A percentile compares a stretch with the other conserved stretches of the same genome.
Evolutionary conservation across 2,329 filamentous ascomycete species (phyloP).

Genomic region (Cladosporium sp.): DNA sequence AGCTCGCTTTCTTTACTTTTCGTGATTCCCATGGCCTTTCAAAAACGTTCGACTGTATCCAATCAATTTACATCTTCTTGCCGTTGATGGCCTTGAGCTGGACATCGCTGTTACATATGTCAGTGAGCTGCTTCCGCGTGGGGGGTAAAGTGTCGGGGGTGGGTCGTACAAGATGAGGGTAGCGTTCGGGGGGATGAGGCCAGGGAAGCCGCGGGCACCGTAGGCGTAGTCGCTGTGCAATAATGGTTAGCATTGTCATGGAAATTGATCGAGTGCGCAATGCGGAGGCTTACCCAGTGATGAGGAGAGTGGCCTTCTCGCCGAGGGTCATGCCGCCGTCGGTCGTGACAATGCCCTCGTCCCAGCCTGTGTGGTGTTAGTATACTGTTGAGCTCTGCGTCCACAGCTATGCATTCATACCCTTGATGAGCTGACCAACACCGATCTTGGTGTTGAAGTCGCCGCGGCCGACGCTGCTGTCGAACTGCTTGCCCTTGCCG

Average conservation of each 20-base stretch:
- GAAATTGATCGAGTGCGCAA: background rate
- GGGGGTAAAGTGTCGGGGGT: background rate
- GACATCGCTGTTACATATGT: constrained; percentile 57
- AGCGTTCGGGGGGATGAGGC: constrained; percentile 72
- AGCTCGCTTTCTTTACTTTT: constrained; percentile 9
- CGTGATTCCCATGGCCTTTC: constrained; percentile 13
- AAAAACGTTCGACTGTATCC: constrained; percentile 1
- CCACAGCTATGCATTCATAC: constrained; percentile 45
- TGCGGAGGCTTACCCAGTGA: constrained; percentile 64
- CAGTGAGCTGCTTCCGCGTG: background rate
- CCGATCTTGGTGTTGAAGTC: constrained; percentile 80
- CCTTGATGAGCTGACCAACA: constrained; percentile 79
- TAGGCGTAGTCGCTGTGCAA: constrained; percentile 62
- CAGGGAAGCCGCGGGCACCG: constrained; percentile 69
- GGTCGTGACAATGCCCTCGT: constrained; percentile 65
- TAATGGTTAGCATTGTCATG: constrained; percentile 7
- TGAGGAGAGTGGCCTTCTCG: constrained; percentile 84
- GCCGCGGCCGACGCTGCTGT: constrained; percentile 75
- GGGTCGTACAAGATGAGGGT: constrained; percentile 73
- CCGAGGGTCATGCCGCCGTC: constrained; percentile 74
- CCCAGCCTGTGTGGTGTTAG: constrained; percentile 45
- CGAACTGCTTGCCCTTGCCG: constrained; percentile 77
- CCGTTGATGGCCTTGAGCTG: constrained; percentile 65
- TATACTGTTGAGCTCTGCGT: background rate
- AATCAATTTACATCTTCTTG: constrained; percentile 34